phyloP scores from a whole-genome alignment of 164 flowering plant genomes.

The Pachysandra terminalis region DNA sequence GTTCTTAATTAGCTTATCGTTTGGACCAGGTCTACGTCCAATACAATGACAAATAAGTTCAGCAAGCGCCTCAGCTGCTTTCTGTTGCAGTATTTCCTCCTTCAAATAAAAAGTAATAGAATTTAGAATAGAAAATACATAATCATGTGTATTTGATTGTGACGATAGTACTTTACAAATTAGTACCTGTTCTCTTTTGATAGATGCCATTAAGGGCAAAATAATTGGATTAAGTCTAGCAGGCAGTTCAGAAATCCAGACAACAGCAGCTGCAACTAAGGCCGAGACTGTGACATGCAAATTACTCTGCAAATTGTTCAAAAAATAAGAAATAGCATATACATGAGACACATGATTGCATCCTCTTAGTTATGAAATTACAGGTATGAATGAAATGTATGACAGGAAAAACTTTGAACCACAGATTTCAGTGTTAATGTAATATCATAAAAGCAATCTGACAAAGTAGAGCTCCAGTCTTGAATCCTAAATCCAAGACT shows the following conservation, averaged over 20 bases:
- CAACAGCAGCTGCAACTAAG: conserved; percentile 87
- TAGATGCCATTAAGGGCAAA: conserved; percentile 93
- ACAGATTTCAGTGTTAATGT: too few species aligned
- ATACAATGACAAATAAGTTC: conserved; percentile 82
- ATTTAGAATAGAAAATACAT: background rate
- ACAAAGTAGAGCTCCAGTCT: background rate
- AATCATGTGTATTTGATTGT: background rate
- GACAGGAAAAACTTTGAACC: too few species aligned
- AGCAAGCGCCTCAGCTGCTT: conserved; percentile 94
- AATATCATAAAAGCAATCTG: background rate
- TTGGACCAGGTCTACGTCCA: conserved; percentile 78
- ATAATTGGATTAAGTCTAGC: conserved; percentile 82
- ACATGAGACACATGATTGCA: background rate
- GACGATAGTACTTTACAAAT: background rate
- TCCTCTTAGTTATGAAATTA: background rate
- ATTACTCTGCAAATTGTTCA: conserved; percentile 58
- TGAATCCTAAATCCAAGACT: background rate
- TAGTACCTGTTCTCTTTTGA: conserved; percentile 88
- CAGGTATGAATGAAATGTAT: background rate
- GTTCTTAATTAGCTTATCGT: conserved; percentile 91
- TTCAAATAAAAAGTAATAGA: conserved; percentile 12
- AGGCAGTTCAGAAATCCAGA: conserved; percentile 94
- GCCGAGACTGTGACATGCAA: conserved; percentile 90
- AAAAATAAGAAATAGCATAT: conserved; percentile 10
- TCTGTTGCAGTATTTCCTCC: conserved; percentile 91